These are phyloP conservation scores for Alternaria novae-zelandiae DNA, from an alignment of 2,329 filamentous ascomycete species.

Conservation along the genomic window DNA sequence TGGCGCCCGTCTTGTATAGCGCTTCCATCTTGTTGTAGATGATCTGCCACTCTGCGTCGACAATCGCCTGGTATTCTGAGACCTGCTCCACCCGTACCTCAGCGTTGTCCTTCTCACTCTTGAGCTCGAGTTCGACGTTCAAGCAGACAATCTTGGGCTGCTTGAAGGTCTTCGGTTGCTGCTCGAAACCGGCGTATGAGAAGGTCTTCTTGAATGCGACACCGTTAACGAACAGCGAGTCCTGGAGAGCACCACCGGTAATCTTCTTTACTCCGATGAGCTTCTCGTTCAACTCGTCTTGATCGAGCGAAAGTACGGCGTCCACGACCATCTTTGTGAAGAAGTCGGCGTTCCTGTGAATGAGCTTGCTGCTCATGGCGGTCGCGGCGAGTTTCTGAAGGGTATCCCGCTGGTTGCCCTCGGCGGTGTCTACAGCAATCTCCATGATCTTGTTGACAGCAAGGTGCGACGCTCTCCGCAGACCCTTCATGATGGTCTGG, in stretches of 20 bases:
- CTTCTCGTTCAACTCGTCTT: constrained; percentile 96
- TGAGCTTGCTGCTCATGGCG: constrained; percentile 99
- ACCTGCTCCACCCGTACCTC: constrained; percentile 98
- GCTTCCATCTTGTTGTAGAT: constrained; percentile 99
- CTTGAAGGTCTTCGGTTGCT: constrained; percentile 94
- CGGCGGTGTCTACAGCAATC: constrained; percentile 85
- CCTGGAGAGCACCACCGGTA: constrained; percentile 91
- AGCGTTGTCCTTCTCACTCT: constrained; percentile 99
- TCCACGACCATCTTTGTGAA: constrained; percentile 99
- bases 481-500: constrained; percentile 95
- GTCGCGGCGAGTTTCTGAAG: constrained; percentile 88
- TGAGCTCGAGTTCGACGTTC: constrained; percentile 97
- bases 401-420: constrained; percentile 85
- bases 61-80: constrained; percentile 98
- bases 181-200: constrained; percentile 97
- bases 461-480: constrained; percentile 85
- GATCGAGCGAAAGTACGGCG: constrained; percentile 91
- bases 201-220: constrained; percentile 99
- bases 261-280: constrained; percentile 99
- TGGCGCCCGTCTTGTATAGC: constrained; percentile 89
- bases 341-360: constrained; percentile 94
- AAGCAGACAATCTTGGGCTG: constrained; percentile 96
- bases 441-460: constrained; percentile 99
- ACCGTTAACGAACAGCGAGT: constrained; percentile 95
- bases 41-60: constrained; percentile 99